Evolutionary conservation across 257 asterid genomes (phyloP), one percentile per base, ranked within the genome.

Genomic region (Nicotiana attenuata): DNA sequence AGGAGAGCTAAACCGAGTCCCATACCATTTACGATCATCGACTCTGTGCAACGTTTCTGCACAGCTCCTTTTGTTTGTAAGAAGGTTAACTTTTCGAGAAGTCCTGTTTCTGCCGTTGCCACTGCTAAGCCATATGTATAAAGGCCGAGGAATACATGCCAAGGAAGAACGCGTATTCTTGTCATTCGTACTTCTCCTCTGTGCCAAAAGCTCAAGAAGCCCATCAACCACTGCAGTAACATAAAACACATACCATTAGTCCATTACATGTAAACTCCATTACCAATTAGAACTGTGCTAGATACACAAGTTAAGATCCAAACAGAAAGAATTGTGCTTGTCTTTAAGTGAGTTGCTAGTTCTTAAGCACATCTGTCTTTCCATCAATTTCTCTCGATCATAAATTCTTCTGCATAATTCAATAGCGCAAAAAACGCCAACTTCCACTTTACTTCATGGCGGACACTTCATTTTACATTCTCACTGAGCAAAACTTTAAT

Each of bases 121-220:
- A 93, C 91, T 3, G 97, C 97, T 84, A 95, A 84, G 22, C 97
- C 94, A 53, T 95, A 91, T 11, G 97, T 91, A 85, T 95, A 95
- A 8, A 95, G 83, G n/a, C 98, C 98, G 3, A 95, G 84, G 69
- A 95, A 93, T 76, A 91, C 89, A 59, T 93, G 98, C 98, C 98
- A 95, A 17, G 98, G 97, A 26, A 93, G 88, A 77, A 90, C 83
- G 52, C 82, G 87, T 7, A 84, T 86, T 86, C 92, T 87, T 2
- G 92, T 85, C 6, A 81, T 88, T 81, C 97, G 91, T 19, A 84
- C 91, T 87, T 93, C 98, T 19, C 90, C 93, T 86, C 65, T 88
- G 87, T 92, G 95, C 98, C 97, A 93, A 80, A 95, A 95, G 90
- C 93, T 92, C 81, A 89, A 38, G 68, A 95, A 95, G 3, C 97